Evolutionary conservation across 208 protist genomes (phyloP).

Genomic region (Trypanosomatidae sp.): DNA sequence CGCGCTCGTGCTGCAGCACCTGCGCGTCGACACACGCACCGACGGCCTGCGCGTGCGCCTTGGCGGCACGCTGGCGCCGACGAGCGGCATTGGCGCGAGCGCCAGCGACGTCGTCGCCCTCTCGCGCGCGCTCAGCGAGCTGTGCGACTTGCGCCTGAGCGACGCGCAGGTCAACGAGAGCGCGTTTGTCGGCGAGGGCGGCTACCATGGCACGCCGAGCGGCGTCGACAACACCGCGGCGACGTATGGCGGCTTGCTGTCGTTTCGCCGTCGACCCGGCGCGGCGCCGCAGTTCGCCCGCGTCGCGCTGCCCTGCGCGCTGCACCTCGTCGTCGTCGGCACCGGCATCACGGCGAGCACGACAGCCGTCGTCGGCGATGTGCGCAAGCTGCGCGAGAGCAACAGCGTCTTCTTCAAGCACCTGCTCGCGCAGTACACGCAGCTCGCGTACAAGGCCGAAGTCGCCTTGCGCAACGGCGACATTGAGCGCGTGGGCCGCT

Average conservation of each 20-base stretch:
- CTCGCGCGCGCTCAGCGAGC: slow-evolving; percentile 57
- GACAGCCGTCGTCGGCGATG: slow-evolving; percentile 44
- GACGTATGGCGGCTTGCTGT: slow-evolving; percentile 79
- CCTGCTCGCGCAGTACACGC: slow-evolving; percentile 22
- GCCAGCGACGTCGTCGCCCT: slow-evolving; percentile 68
- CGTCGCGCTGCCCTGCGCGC: slow-evolving; percentile 11
- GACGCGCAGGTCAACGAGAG: slow-evolving; percentile 51
- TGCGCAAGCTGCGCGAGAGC: slow-evolving; percentile 23
- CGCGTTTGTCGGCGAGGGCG: slow-evolving; percentile 58
- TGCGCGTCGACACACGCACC: slow-evolving; percentile 42
- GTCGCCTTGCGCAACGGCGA: slow-evolving; percentile 30
- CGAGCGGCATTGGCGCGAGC: slow-evolving; percentile 72
- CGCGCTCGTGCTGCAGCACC: slow-evolving; percentile 47
- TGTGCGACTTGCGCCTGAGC: slow-evolving; percentile 40
- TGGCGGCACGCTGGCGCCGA: slow-evolving; percentile 51
- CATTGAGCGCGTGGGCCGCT: slow-evolving; percentile 14
- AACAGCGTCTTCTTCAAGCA: slow-evolving; percentile 25
- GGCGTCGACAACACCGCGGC: slow-evolving; percentile 84
- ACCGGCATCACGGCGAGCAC: slow-evolving; percentile 80
- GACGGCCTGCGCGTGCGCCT: slow-evolving; percentile 49
- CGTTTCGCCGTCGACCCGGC: slow-evolving; percentile 19
- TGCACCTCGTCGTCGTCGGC: slow-evolving; percentile 68
- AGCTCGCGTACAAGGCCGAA: slow-evolving; percentile 15
- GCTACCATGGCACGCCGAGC: slow-evolving; percentile 82
- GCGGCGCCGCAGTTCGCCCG: slow-evolving; percentile 20